Evolutionary conservation across 257 asterid genomes (phyloP).

Genomic region (Ocimum tenuiflorum): DNA sequence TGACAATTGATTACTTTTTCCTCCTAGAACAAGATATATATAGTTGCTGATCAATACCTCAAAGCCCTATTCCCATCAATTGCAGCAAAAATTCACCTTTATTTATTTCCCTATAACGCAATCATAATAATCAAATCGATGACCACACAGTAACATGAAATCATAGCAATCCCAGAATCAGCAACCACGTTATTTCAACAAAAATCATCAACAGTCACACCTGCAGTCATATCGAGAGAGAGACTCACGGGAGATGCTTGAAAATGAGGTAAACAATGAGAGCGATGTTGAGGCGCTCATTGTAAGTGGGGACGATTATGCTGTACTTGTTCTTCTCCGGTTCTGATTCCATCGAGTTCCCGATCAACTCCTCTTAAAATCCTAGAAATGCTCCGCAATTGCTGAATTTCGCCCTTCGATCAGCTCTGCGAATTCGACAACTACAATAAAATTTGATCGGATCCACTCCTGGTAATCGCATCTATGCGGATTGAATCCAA

Average conservation of each 20-base stretch:
- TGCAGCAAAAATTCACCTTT: neutral
- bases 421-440: neutral
- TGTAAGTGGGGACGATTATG: conserved; percentile 88
- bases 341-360: conserved; percentile 34
- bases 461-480: neutral
- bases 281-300: conserved; percentile 95
- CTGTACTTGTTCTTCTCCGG: conserved; percentile 67
- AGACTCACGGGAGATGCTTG: conserved; percentile 73
- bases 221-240: neutral
- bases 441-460: conserved; percentile 1
- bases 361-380: conserved; percentile 14
- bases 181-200: neutral
- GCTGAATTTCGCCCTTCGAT: neutral
- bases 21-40: neutral
- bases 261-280: conserved; percentile 75
- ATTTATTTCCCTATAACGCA: neutral
- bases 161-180: neutral
- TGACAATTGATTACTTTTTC: neutral
- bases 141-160: neutral
- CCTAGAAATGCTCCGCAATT: conserved; percentile 21
- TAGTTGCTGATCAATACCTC: neutral
- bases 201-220: neutral
- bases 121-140: neutral
- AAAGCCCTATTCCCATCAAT: neutral
- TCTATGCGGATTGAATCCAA: neutral